Percentiles rank a stretch among this genome's conserved stretches.
These are phyloP conservation scores for Torulaspora globosa DNA, from an alignment of 1,139 yeast species.

Conservation along the genomic window DNA sequence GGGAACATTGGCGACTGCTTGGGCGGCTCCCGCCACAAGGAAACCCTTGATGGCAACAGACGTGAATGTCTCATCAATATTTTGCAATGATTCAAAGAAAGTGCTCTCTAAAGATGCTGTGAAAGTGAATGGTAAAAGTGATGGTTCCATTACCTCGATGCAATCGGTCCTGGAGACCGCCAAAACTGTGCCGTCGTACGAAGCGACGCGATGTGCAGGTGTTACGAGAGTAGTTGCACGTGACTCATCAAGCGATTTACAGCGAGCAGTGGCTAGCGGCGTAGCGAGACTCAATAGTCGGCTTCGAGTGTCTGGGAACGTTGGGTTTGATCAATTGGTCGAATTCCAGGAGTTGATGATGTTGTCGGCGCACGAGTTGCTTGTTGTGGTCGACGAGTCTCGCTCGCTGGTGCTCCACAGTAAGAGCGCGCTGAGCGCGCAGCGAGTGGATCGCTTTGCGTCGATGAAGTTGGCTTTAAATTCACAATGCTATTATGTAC, in stretches of 20 bases:
- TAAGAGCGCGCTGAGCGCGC: conserved; percentile 3
- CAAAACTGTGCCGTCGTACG: background rate
- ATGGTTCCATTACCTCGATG: background rate
- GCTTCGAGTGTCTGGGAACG: conserved; percentile 4
- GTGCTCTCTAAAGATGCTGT: background rate
- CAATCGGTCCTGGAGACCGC: background rate
- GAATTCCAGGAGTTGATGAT: conserved; percentile 1
- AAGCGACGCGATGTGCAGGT: background rate
- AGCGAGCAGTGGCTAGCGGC: background rate
- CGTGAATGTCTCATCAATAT: conserved; percentile 1
- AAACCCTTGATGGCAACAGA: conserved; percentile 1
- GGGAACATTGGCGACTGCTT: background rate
- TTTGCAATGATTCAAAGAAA: background rate
- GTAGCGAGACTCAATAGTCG: conserved; percentile 3
- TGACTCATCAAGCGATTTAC: background rate
- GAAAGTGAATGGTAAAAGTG: background rate
- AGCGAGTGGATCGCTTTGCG: background rate
- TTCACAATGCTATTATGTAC: conserved; percentile 15
- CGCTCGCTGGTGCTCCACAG: conserved; percentile 8
- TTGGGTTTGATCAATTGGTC: conserved; percentile 9
- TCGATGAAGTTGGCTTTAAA: conserved; percentile 15
- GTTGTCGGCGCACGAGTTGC: conserved; percentile 11
- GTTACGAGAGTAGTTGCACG: background rate
- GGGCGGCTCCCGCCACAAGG: conserved; percentile 1
- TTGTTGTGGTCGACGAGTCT: conserved; percentile 4